Base-by-base conservation (phyloP, 1,139 yeast species). In the Geotrichum cucujoidarum region DNA sequence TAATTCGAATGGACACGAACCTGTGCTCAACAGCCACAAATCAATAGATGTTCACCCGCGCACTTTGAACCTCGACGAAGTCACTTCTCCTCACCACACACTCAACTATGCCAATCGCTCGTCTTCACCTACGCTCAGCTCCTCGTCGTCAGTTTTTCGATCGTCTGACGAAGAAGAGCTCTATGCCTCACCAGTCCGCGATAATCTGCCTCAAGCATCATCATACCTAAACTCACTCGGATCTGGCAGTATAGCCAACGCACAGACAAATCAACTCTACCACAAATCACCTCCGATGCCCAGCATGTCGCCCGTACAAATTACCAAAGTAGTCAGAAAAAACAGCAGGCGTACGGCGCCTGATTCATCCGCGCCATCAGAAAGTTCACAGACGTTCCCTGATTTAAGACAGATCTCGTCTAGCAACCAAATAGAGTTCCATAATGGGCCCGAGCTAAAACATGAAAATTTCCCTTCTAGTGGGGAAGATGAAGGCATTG, bases 101-200 rank as follows among this genome's bases (percentile, higher is more conserved):
- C 20, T 10, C 17, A n/a, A n/a, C n/a, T n/a, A n/a, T n/a, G 16
- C 27, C 24, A 27, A 18, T 31, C 17, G 32, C 37, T 29, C 38
- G 14, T 10, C 40, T 11, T 25, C 43, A 1, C 45, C 43, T 21
- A 37, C 46, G n/a, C 40, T 33, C 10, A 41, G 46, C 40, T 16
- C 49, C 5, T 24, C 46, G 7, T 41, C 49, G 3, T 47, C 46
- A 4, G 37, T 36, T 25, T 47, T 47, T 22, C 43, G 24, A 14
- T 42, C 49, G 4, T 43, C 43, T 5, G 42, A 33, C 21, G 40
- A 24, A 7, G 40, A 44, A 8, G 40, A 40, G 11, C n/a, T 21
- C 5, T 39, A 30, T 17, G 38, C 35, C 14, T 47, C 46, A 2
- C 46, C 49, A 14, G 43, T 38, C 18, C 43, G 24, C 18, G 29